Base-by-base conservation (phyloP, 345 rosid species). In the Rhizophora mangle region DNA sequence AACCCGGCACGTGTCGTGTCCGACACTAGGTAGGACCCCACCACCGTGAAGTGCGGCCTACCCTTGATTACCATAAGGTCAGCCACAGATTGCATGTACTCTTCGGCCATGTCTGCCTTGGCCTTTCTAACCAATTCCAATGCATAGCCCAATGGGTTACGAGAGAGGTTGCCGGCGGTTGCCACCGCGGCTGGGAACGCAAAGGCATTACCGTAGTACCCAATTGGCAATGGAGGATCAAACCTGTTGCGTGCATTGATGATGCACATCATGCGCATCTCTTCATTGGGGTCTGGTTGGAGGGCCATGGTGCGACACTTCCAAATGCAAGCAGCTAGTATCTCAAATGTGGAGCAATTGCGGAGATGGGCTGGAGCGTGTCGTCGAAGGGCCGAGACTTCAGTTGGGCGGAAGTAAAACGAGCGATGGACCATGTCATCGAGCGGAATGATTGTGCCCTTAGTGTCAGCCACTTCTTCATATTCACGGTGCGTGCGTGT, bases 1-100 rank as follows among this genome's bases (percentile, higher is more conserved):
- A 76, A 46, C 37, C 62, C 32, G 0, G 49, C 20, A 7, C 56
- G 29, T 0, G 69, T 29, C 31, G 21, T 24, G 61, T 73, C 65
- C 15, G 76, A 71, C 46, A 76, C 67, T 8, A 76, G 22, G 47
- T 54, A 71, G 2, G 80, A 16, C 29, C 65, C 19, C 30, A 34
- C 71, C 69, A 61, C 57, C 15, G 78, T 57, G 24, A 36, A 68
- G 60, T 27, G 6, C 6, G 78, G 69, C 39, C 78, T 64, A 7
- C 54, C 72, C 21, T 31, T 67, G 16, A 55, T 55, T 34, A 67
- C 72, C 72, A 74, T 54, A 6, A 74, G 30, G 27, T 74, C 70
- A 5, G 78, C 78, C 64, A 58, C 60, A 0, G 78, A 74, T 7
- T 71, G 67, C 73, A 74, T 63, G 43, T 74, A 68, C 60, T 74